Base-by-base conservation (phyloP, 768 basidiomycete species). In the Leccinum aurantiacum region DNA sequence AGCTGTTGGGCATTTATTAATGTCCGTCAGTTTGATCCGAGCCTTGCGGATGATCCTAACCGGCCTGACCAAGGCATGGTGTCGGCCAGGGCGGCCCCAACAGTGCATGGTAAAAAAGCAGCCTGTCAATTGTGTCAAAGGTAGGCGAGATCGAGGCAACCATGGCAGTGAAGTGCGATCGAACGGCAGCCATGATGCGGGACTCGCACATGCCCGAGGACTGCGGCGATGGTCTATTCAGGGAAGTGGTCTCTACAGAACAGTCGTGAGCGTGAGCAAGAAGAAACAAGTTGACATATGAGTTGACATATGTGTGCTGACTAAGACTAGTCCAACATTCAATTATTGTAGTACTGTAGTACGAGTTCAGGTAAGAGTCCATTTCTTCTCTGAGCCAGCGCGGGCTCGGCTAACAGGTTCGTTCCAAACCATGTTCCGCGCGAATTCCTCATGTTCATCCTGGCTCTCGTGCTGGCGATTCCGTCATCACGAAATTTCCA, bases 361-460 rank as follows among this genome's bases (percentile, higher is more conserved):
- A 31, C 3, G 29, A 33, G 31, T 33, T 33, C 31, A 44, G 59
- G 66, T 35, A 67, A 38, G 13, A 29, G 13, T 53, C 22, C n/a
- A 50, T 29, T 54, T 35, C 37, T 47, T 61, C 55, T 48, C 53
- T 41, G 35, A 35, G 27, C 52, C 49, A 53, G 60, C 54, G 51
- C 57, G 14, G 38, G 29, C 65, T 51, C 61, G 50, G 55, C 53
- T 59, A 53, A 57, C 53, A 57, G 54, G 55, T 54, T 61, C 60
- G 49, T 61, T 66, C 35, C 38, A 41, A 52, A 55, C 58, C 19
- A 37, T 50, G n/a, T 64, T 65, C 60, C 60, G 59, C 60, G 64
- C 63, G 60, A 65, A 61, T 51, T 65, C 67, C 65, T 60, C 71
- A 31, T 71, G 70, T 19, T 2, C 29, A 47, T 44, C 62, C 47